Evolutionary conservation across 306 rosid species (phyloP), one percentile per base, ranked within the genome.

Genomic region (Biancaea sappan): DNA sequence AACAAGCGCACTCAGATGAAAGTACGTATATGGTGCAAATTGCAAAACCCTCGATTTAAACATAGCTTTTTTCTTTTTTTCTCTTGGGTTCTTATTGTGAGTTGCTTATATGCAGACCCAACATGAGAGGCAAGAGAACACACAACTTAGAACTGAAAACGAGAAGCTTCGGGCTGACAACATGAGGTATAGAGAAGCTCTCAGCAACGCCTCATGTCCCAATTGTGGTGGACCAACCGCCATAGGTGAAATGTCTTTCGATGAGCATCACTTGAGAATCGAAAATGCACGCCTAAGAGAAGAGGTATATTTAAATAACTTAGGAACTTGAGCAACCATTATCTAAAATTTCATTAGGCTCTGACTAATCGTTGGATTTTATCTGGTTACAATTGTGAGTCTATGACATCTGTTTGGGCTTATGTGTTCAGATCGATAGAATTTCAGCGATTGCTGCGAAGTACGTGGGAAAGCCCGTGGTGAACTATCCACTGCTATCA

Each of bases 1-100:
- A 95, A 95, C 68, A 95, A 95, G 86, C 98, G 99, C 44, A 95
- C 99, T 59, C 99, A 95, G 80, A 92, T 95, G 97, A 95, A 95
- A 98, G 99, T 94, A 41, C 11, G 2, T 28, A 59, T 22, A 2
- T 60, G 8, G 35, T n/a, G n/a, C n/a, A n/a, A n/a, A n/a, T n/a
- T n/a, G n/a, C 25, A 61, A 25, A 47, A 21, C 7, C 37, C 44
- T n/a, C n/a, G n/a, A n/a, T n/a, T n/a, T n/a, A n/a, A n/a, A n/a
- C n/a, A n/a, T n/a, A n/a, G n/a, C n/a, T n/a, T n/a, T n/a, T n/a
- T n/a, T n/a, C n/a, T n/a, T n/a, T n/a, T n/a, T n/a, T n/a, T n/a
- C n/a, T n/a, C n/a, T n/a, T n/a, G n/a, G n/a, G n/a, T n/a, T n/a
- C n/a, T n/a, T n/a, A n/a, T n/a, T n/a, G n/a, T n/a, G n/a, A 41